Evolutionary conservation across 306 rosid genomes (phyloP).

Genomic region (Glycine latifolia): DNA sequence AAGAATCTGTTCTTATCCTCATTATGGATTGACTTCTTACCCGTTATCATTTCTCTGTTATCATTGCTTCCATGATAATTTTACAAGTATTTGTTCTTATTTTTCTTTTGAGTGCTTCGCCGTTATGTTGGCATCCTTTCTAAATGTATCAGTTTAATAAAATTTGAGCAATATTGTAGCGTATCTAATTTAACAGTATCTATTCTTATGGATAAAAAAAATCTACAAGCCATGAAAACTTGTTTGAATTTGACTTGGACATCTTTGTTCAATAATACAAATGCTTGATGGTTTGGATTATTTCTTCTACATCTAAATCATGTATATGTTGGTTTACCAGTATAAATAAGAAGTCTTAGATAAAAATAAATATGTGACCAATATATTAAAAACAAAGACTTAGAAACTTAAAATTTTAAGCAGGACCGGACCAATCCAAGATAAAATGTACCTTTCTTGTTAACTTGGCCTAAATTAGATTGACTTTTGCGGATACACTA

Average conservation of each 20-base stretch:
- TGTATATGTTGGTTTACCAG: background rate
- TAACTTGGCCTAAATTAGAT: constrained; percentile 19
- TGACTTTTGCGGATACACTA: background rate
- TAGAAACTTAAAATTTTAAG: no score
- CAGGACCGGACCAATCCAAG: no score
- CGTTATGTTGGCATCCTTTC: constrained; percentile 55
- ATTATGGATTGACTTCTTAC: constrained; percentile 71
- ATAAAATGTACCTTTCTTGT: background rate
- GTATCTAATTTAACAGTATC: no score
- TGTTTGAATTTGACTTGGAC: background rate
- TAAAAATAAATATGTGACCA: no score
- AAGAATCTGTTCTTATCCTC: constrained; percentile 57
- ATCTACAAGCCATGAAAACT: no score
- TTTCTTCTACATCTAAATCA: background rate
- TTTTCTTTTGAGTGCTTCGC: constrained; percentile 51
- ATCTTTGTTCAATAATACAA: background rate
- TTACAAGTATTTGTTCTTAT: constrained; percentile 51
- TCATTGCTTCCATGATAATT: constrained; percentile 70
- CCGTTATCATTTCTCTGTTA: constrained; percentile 54
- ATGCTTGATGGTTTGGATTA: background rate
- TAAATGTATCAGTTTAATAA: background rate
- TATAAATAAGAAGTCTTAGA: no score
- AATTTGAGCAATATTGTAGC: background rate
- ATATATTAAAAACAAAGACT: no score
- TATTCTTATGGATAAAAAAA: no score